Conservation (phyloP, 805 yeast species). For the Saccharomyces eubayanus region DNA sequence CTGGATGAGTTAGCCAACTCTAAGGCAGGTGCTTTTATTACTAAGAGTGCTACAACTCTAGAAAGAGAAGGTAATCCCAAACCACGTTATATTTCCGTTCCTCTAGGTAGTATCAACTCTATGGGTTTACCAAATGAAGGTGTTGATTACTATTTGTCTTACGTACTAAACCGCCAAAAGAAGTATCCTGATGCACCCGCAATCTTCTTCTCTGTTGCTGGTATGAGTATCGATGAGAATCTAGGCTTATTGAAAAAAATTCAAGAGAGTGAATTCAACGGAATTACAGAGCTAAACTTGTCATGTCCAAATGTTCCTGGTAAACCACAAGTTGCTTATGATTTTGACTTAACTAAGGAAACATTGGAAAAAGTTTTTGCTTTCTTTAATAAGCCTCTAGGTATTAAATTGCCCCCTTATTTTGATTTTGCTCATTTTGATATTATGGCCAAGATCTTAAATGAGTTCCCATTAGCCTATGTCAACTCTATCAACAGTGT, state of each 20-base stretch:
- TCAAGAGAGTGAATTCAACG: slow-evolving; percentile 23
- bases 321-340: slow-evolving; percentile 29
- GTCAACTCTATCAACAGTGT: slow-evolving; percentile 27
- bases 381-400: slow-evolving; percentile 26
- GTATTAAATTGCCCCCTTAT: slow-evolving; percentile 28
- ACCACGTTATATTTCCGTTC: slow-evolving; percentile 27
- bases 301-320: slow-evolving; percentile 32
- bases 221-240: slow-evolving; percentile 27
- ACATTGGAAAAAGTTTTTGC: slow-evolving; percentile 20
- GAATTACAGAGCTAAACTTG: slow-evolving; percentile 24
- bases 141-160: slow-evolving; percentile 23
- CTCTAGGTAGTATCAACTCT: slow-evolving; percentile 28
- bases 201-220: slow-evolving; percentile 26
- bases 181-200: slow-evolving; percentile 12
- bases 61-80: slow-evolving; percentile 27
- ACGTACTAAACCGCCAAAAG: slow-evolving; percentile 18
- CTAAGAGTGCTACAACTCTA: slow-evolving; percentile 23
- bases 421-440: slow-evolving; percentile 30
- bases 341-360: slow-evolving; percentile 22
- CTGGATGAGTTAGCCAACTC: slow-evolving; percentile 21
- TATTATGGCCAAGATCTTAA: slow-evolving; percentile 21
- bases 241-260: slow-evolving; percentile 16
- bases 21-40: slow-evolving; percentile 25
- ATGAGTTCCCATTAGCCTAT: slow-evolving; percentile 23
- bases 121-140: slow-evolving; percentile 30